Percentiles rank a stretch among this genome's conserved stretches.
These are phyloP conservation scores for Quercus cerris DNA, from an alignment of 306 rosid species.

Conservation along the genomic window DNA sequence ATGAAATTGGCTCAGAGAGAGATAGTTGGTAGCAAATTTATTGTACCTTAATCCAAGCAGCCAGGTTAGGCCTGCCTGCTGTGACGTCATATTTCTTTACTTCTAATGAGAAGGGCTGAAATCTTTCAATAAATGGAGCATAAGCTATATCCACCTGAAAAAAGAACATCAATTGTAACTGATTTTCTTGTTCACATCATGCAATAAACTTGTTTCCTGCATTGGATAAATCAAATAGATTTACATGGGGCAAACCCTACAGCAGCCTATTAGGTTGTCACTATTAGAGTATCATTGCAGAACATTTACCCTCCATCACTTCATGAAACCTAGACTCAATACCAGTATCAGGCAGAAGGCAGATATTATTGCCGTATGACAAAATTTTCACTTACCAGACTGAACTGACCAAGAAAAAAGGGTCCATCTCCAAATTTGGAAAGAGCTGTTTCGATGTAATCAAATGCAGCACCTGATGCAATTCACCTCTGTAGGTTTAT, in stretches of 20 bases:
- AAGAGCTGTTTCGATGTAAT: constrained; percentile 64
- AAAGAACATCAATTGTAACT: background rate
- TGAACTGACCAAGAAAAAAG: constrained; percentile 78
- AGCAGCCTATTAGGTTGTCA: background rate
- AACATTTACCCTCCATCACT: background rate
- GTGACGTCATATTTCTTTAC: constrained; percentile 63
- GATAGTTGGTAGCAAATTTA: background rate
- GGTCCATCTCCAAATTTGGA: constrained; percentile 74
- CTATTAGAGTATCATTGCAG: background rate
- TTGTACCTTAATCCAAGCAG: constrained; percentile 68
- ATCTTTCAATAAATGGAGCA: constrained; percentile 80
- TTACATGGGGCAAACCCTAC: background rate
- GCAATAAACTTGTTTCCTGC: background rate
- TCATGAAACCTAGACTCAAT: background rate
- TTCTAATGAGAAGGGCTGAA: constrained; percentile 48
- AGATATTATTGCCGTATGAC: background rate
- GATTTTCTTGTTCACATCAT: background rate
- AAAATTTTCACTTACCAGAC: constrained; percentile 47
- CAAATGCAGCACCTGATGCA: constrained; percentile 54
- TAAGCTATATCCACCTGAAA: constrained; percentile 85
- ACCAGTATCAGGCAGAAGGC: background rate
- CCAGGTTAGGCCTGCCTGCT: constrained; percentile 63
- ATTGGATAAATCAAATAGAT: background rate
- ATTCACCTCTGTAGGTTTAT: background rate
- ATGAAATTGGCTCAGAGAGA: no score